A percentile compares a stretch with the other conserved stretches of the same genome.
phyloP scores from a whole-genome alignment of 352 stramenopile species.

The Phytophthora sansomeana region DNA sequence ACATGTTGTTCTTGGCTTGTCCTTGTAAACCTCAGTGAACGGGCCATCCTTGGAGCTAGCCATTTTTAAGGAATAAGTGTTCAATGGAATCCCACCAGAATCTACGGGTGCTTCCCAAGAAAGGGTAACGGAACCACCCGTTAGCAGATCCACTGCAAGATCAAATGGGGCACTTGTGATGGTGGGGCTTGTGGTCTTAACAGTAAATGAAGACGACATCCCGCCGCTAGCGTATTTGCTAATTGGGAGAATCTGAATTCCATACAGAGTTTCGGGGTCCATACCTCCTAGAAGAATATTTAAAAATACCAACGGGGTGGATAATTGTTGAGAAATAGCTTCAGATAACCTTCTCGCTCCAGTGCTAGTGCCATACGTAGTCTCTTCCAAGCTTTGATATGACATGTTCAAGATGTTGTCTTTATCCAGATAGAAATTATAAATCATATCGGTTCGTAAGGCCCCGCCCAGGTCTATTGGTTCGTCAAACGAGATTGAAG shows the following conservation, averaged over 20 bases:
- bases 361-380: background rate
- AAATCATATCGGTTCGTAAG: slow-evolving; percentile 43
- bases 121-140: slow-evolving; percentile 51
- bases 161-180: slow-evolving; percentile 38
- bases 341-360: slow-evolving; percentile 28
- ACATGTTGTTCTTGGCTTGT: slow-evolving; percentile 32
- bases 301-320: slow-evolving; percentile 5
- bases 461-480: slow-evolving; percentile 62
- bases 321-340: slow-evolving; percentile 12
- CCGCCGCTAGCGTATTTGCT: slow-evolving; percentile 40
- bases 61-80: slow-evolving; percentile 48
- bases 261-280: slow-evolving; percentile 61
- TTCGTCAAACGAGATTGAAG: slow-evolving; percentile 57
- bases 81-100: slow-evolving; percentile 51
- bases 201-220: slow-evolving; percentile 33
- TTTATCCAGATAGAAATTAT: slow-evolving; percentile 56
- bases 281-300: slow-evolving; percentile 49
- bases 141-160: slow-evolving; percentile 19
- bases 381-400: slow-evolving; percentile 31
- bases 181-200: slow-evolving; percentile 43
- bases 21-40: slow-evolving; percentile 35
- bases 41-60: slow-evolving; percentile 11
- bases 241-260: slow-evolving; percentile 53
- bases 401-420: slow-evolving; percentile 49
- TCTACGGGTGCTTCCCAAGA: slow-evolving; percentile 53